Evolutionary conservation across 306 rosid genomes (phyloP).

Genomic region (Ceratonia siliqua): DNA sequence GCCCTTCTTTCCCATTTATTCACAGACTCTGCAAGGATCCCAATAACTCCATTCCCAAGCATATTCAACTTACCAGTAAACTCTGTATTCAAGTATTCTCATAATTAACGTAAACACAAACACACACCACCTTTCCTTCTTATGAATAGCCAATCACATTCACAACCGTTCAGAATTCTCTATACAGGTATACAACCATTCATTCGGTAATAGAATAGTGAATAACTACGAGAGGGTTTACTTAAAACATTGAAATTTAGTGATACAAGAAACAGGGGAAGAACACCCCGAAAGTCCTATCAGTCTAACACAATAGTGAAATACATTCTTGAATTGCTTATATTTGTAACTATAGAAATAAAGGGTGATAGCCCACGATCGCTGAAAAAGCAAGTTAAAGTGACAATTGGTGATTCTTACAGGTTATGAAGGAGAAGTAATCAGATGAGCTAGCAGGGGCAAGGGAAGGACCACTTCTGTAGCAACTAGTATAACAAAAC

Average conservation of each 20-base stretch:
- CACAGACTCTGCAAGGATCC: conserved; percentile 75
- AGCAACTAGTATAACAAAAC: no score
- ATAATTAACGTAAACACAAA: not conserved
- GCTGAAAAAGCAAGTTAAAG: not conserved
- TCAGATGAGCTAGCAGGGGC: no score
- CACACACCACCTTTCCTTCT: not conserved
- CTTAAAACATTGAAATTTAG: no score
- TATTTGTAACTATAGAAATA: not conserved
- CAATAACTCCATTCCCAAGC: conserved; percentile 92
- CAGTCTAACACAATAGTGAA: not conserved
- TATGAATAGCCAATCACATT: not conserved
- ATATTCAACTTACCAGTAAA: conserved; percentile 31
- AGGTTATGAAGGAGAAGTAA: no score
- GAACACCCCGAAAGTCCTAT: not conserved
- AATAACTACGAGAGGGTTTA: no score
- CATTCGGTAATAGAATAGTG: no score
- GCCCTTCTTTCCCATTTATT: conserved; percentile 97
- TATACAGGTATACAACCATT: no score
- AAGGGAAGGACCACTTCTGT: no score
- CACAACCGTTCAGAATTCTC: no score
- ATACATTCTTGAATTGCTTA: not conserved
- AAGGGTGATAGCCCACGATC: not conserved
- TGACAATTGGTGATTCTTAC: not conserved
- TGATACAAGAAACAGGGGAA: not conserved
- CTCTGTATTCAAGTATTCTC: not conserved